Evolutionary conservation across 2,329 filamentous ascomycete genomes (phyloP), one percentile per base, ranked within the genome.

Genomic region (Talaromyces amestolkiae): DNA sequence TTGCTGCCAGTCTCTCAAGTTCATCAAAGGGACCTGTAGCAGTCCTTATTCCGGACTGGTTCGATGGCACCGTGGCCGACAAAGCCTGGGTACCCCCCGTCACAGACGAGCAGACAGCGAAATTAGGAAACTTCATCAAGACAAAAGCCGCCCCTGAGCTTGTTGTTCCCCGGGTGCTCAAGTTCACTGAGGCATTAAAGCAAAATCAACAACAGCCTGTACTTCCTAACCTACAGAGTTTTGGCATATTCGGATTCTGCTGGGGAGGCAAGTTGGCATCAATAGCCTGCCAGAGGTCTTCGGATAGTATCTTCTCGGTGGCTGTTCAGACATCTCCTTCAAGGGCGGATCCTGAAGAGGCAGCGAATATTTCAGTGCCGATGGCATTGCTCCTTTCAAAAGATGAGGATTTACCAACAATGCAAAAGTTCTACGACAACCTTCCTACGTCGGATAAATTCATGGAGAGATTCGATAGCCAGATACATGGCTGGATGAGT

Each of bases 401-500:
- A 83, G 65, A 66, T 6, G 61, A 66, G 37, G 54, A 64, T 49
- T 31, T 49, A 22, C 64, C 67, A 6, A 19, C 37, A 7, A 49
- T 63, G 64, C 60, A 31, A 3, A 24, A 33, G 15, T 67, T 83
- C 60, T 49, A 41, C 9, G 49, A 47, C 15, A 66, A 63, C 35
- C 47, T 66, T 45, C 13, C 47, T 8, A 45, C 43, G 6, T 17
- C 43, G 7, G 24, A 45, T 53, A 66, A 58, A 22, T 41, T 66
- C 64, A 83, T 90, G 63, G 88, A 91, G 81, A 87, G 75, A 17
- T 91, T 90, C 71, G 72, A 72, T 27, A 86, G 86, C 71, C 89
- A 90, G 82, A 83, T 88, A 72, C 89, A 91, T 76, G 89, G 89
- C 43, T 91, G 88, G 87, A 91, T 91, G 89, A 87, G 86, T 2